Percentiles rank a stretch among this genome's conserved stretches.
Evolutionary conservation across 1,284 basidiomycete species (phyloP).

Genomic region (Cystobasidium pallidum): DNA sequence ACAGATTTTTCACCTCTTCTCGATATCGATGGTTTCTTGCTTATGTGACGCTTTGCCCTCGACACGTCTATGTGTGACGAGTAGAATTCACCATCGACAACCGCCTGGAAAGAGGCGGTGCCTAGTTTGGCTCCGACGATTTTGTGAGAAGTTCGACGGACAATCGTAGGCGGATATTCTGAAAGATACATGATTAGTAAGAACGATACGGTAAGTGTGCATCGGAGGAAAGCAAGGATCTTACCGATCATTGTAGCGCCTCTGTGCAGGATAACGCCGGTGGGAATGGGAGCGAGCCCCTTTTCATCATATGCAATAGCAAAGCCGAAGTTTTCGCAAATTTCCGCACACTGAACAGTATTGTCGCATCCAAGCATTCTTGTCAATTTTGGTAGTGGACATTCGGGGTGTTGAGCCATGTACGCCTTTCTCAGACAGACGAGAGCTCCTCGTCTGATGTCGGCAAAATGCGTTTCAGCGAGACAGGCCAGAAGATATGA

Average conservation of each 20-base stretch:
- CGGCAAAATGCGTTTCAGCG: conserved; percentile 61
- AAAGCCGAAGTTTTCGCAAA: conserved; percentile 56
- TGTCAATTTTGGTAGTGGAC: conserved; percentile 55
- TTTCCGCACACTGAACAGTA: conserved; percentile 55
- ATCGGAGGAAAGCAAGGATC: background rate
- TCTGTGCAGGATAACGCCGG: conserved; percentile 48
- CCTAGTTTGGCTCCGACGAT: conserved; percentile 76
- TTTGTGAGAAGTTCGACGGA: conserved; percentile 58
- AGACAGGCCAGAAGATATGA: conserved; percentile 63
- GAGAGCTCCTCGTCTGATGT: conserved; percentile 61
- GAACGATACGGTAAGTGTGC: conserved; percentile 19
- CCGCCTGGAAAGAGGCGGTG: conserved; percentile 65
- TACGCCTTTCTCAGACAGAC: conserved; percentile 60
- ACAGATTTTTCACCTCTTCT: conserved; percentile 12
- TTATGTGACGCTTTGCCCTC: background rate
- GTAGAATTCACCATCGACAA: conserved; percentile 73
- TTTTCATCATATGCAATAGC: conserved; percentile 45
- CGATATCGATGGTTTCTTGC: conserved; percentile 18
- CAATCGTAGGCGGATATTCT: conserved; percentile 50
- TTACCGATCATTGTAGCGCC: conserved; percentile 44
- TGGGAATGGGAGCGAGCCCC: conserved; percentile 27
- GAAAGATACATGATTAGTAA: conserved; percentile 61
- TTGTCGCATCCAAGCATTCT: conserved; percentile 59
- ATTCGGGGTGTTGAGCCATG: conserved; percentile 56
- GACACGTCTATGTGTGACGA: conserved; percentile 28